Evolutionary conservation across 768 basidiomycete genomes (phyloP).

Genomic region (Amanita rubescens): DNA sequence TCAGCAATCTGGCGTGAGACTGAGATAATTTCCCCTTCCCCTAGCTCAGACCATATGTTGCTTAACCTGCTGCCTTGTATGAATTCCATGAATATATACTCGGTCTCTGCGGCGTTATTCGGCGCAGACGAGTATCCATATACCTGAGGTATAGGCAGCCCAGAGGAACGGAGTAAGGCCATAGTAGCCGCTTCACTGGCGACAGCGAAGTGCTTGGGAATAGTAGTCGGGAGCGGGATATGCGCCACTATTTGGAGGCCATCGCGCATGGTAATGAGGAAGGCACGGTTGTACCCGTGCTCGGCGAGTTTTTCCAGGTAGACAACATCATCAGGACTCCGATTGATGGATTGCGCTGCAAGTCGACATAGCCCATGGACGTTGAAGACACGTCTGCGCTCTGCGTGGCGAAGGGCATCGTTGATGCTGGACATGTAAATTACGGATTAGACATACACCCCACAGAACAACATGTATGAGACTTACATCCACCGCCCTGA

Average conservation of each 20-base stretch:
- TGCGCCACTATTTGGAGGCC: slow-evolving; percentile 32
- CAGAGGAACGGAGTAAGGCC: slow-evolving; percentile 28
- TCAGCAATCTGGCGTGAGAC: slow-evolving; percentile 36
- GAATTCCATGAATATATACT: slow-evolving; percentile 42
- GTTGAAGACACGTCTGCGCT: slow-evolving; percentile 37
- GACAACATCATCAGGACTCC: slow-evolving; percentile 37
- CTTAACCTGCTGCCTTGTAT: slow-evolving; percentile 31
- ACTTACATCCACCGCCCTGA: slow-evolving; percentile 26
- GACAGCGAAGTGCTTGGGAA: slow-evolving; percentile 30
- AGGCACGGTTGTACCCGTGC: slow-evolving; percentile 34
- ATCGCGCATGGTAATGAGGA: slow-evolving; percentile 29
- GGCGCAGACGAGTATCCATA: slow-evolving; percentile 31
- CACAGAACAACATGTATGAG: slow-evolving; percentile 16
- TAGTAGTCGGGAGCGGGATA: slow-evolving; percentile 30
- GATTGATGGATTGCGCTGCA: slow-evolving; percentile 36
- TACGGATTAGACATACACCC: slow-evolving; percentile 15
- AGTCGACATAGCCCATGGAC: too few species aligned
- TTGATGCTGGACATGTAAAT: slow-evolving; percentile 28
- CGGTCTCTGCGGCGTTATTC: slow-evolving; percentile 32
- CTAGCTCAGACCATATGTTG: slow-evolving; percentile 33
- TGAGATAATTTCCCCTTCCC: slow-evolving; percentile 31
- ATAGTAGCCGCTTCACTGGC: slow-evolving; percentile 44
- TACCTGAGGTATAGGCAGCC: slow-evolving; percentile 35
- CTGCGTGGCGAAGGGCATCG: slow-evolving; percentile 36
- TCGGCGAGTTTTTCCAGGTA: too few species aligned